Evolutionary conservation across 2,329 filamentous ascomycete species (phyloP), one percentile per base, ranked within the genome.

Genomic region (Fonsecaea pedrosoi): DNA sequence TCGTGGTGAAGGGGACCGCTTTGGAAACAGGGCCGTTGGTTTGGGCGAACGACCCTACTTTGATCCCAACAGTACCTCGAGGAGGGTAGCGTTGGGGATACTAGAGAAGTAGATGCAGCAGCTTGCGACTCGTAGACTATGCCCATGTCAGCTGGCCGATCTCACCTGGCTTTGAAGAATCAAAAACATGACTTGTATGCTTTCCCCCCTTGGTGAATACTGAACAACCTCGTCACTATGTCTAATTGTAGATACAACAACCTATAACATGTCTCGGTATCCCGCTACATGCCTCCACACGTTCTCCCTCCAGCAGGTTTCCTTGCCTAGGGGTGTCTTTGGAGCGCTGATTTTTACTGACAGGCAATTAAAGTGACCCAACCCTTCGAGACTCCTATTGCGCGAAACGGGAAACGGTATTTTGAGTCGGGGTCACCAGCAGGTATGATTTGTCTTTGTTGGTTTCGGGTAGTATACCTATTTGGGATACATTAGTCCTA

Each of bases 11-110:
- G 74, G 74, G 8, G 69, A 73, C 15, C 67, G 76, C 53, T 72
- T 71, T 60, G 75, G 76, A 5, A 73, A 77, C 60, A 70, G 75
- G 13, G 75, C 73, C 0, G 74, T 77, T n/a, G 74, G 77, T 53
- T 71, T 78, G 30, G 77, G 77, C 2, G 77, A 78, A 64, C 68
- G 64, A 13, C 77, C 77, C 2, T 78, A 75, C 63, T 69, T 78
- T 15, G 77, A 78, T 56, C 75, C 75, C 5, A 71, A 73, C 37
- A 77, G 75, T 45, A 75, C 68, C 50, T 62, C 65, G 54, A 53
- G 58, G 35, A 40, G 62, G 37, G 62, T 12, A 12, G 62, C 62
- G 25, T 30, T 65, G 13, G 62, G 56, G 35, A 35, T 21, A 32
- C 35, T 54, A 4, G 45, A 50, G 18, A 50, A 50, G 10, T 50